phyloP scores from a whole-genome alignment of 106 monocot species.

The Dioscorea alata region DNA sequence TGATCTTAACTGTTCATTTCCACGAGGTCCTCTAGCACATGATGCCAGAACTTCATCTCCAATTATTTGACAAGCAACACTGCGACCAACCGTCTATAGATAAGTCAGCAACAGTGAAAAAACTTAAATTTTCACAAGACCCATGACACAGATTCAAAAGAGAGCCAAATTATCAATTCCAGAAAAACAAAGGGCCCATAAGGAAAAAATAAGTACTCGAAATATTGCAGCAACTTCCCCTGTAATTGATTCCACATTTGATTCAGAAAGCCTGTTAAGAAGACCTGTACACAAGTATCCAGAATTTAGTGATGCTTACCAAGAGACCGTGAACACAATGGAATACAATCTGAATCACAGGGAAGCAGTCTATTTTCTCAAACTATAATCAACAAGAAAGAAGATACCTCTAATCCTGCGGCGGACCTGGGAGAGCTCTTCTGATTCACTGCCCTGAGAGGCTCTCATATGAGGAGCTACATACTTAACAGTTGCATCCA shows the following conservation, averaged over 20 bases:
- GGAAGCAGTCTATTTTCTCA: not conserved
- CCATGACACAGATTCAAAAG: not conserved
- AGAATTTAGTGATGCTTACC: not conserved
- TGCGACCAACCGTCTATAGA: conserved; percentile 74
- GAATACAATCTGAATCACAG: not conserved
- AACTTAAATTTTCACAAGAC: not conserved
- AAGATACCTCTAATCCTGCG: conserved; percentile 71
- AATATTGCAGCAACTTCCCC: conserved; percentile 66
- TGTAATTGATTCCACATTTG: conserved; percentile 77
- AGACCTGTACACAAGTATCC: conserved; percentile 31
- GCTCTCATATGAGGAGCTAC: conserved; percentile 62
- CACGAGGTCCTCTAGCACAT: conserved; percentile 56
- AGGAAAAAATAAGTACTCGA: conserved; percentile 38
- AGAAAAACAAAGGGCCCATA: not conserved
- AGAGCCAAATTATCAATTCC: not conserved
- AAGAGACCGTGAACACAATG: not conserved
- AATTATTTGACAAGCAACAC: conserved; percentile 63
- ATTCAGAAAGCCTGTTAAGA: conserved; percentile 67
- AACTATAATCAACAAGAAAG: not conserved
- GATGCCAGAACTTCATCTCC: conserved; percentile 62
- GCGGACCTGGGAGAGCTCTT: conserved; percentile 57
- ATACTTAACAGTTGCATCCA: conserved; percentile 33
- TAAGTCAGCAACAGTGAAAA: conserved; percentile 4
- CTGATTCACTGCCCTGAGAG: conserved; percentile 40
- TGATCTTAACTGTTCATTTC: conserved; percentile 76